Evolutionary conservation across 2,329 filamentous ascomycete genomes (phyloP), one percentile per base, ranked within the genome.

Genomic region (Stenocarpella maydis): DNA sequence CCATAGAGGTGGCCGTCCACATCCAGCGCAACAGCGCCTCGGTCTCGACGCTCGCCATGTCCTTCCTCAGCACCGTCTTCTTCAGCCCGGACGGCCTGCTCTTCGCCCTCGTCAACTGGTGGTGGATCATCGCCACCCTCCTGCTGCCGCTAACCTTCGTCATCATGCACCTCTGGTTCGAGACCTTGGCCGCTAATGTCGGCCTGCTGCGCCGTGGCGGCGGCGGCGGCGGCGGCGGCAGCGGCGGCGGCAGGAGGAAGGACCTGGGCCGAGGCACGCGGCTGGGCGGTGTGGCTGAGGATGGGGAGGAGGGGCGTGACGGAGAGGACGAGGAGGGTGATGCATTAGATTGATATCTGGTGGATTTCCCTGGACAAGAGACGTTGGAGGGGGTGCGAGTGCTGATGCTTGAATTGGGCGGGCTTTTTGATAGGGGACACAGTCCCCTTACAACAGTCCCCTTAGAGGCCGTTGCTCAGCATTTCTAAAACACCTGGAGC

Each of bases 41-140:
- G 31, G 63, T 71, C 9, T 69, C 69, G 7, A 71, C 69, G 14
- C 63, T 71, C 12, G 69, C 67, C 37, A 34, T 71, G 26, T 71
- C 69, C 34, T 67, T 71, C 41, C 49, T 71, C 39, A 71, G 69
- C 67, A 71, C 69, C 31, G 65, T 71, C 63, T 71, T 71, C 69
- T 69, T 71, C 67, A 71, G 63, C 49, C 69, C 69, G 24, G 69
- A 71, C 49, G 69, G 69, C 28, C 67, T 71, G 19, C 24, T 71
- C 54, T 60, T 71, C 63, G 67, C 69, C 34, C 65, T 71, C 43
- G 68, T 63, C 7, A 60, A 71, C 63, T 71, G 69, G 69, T 71
- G 69, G 69, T 71, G 69, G 69, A 71, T 71, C 54, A 52, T 69
- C 26, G 67, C 31, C 19, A 69, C 69, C 28, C 69, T 71, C 34